phyloP scores from a whole-genome alignment of 495 filamentous ascomycete species.

The Neurospora sp. region DNA sequence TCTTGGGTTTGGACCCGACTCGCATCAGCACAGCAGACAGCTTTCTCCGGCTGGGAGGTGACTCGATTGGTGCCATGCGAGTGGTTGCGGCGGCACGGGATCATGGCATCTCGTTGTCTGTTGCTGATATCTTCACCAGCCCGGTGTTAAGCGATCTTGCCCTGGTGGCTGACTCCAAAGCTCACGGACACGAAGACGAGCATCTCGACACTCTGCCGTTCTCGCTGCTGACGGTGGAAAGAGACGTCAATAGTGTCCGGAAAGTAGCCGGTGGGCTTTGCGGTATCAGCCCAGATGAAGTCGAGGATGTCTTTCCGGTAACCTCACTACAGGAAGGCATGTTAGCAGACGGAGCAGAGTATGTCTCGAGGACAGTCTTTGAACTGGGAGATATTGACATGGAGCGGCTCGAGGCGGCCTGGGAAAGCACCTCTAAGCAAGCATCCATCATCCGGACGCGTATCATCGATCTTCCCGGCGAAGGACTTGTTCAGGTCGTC shows the following conservation, averaged over 20 bases:
- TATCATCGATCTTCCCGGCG: slow-evolving; percentile 34
- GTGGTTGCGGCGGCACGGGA: slow-evolving; percentile 47
- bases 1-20: slow-evolving; percentile 12
- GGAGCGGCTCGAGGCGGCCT: slow-evolving; percentile 34
- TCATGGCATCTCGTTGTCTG: slow-evolving; percentile 41
- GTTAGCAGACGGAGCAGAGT: slow-evolving; percentile 15
- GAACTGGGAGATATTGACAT: slow-evolving; percentile 32
- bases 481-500: slow-evolving; percentile 11
- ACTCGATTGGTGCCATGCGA: slow-evolving; percentile 58
- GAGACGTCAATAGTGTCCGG: not conserved
- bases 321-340: slow-evolving; percentile 42
- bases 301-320: slow-evolving; percentile 53
- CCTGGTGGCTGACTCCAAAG: not conserved
- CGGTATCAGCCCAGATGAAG: slow-evolving; percentile 24
- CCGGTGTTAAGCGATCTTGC: slow-evolving; percentile 21
- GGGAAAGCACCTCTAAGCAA: slow-evolving; percentile 30
- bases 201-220: slow-evolving; percentile 9
- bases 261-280: slow-evolving; percentile 27
- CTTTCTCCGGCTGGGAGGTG: slow-evolving; percentile 53
- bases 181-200: not conserved
- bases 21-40: slow-evolving; percentile 35
- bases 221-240: slow-evolving; percentile 30
- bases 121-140: slow-evolving; percentile 38
- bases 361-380: slow-evolving; percentile 32
- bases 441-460: slow-evolving; percentile 51